These are phyloP conservation scores for Pyronema omphalodes DNA, from an alignment of 495 filamentous ascomycete genomes.

Conservation along the genomic window DNA sequence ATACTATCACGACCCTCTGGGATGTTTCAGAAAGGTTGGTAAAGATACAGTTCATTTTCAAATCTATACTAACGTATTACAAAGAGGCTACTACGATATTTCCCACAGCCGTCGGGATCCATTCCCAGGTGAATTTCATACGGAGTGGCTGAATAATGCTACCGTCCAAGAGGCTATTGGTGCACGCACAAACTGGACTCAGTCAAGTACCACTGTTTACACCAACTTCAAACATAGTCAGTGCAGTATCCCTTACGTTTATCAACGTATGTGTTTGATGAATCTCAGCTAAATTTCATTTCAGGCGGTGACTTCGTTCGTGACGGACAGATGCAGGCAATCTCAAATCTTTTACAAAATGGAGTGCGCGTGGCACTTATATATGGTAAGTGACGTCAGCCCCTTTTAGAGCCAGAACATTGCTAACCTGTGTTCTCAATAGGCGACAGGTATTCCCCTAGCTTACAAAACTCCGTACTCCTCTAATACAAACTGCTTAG, in stretches of 20 bases:
- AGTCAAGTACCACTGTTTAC: conserved; percentile 32
- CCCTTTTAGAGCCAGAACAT: conserved; percentile 9
- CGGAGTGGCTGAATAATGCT: conserved; percentile 45
- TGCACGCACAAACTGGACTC: conserved; percentile 47
- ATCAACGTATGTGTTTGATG: not conserved
- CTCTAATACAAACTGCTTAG: conserved; percentile 5
- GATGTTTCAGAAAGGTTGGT: conserved; percentile 2
- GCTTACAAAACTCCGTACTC: conserved; percentile 22
- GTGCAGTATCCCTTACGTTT: conserved; percentile 26
- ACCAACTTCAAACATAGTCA: conserved; percentile 34
- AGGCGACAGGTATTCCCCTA: not conserved
- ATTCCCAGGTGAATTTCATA: conserved; percentile 43
- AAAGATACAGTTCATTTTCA: not conserved
- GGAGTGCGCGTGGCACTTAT: conserved; percentile 50
- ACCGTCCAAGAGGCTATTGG: conserved; percentile 47
- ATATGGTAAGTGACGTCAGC: conserved; percentile 37
- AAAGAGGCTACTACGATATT: conserved; percentile 47
- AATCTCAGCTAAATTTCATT: conserved; percentile 5
- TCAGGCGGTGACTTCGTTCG: conserved; percentile 27
- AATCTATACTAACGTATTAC: not conserved
- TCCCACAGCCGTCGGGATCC: conserved; percentile 33
- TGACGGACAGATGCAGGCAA: conserved; percentile 33
- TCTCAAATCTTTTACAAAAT: conserved; percentile 35
- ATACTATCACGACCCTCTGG: conserved; percentile 7
- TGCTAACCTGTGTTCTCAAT: too few relatives aligned